Conservation (phyloP, 2,329 filamentous ascomycete species). For the Calonectria honghensis region DNA sequence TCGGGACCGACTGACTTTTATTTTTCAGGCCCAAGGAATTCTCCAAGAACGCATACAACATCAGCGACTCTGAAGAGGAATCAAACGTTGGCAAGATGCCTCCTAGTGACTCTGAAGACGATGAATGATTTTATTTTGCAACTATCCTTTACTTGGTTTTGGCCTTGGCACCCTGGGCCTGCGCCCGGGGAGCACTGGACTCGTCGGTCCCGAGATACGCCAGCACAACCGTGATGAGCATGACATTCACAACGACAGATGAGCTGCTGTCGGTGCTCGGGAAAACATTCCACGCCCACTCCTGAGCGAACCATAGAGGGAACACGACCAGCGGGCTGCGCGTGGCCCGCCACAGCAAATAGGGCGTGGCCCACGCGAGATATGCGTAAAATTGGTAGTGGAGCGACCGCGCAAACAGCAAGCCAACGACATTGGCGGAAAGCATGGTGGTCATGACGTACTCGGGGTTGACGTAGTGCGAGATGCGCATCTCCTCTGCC, state of each 20-base stretch:
- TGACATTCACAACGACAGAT: conserved; percentile 79
- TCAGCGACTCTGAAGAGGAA: conserved; percentile 84
- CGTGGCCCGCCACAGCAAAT: conserved; percentile 87
- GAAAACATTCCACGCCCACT: conserved; percentile 96
- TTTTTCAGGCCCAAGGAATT: conserved; percentile 85
- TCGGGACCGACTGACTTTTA: conserved; percentile 47
- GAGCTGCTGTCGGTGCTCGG: conserved; percentile 81
- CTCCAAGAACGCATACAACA: conserved; percentile 76
- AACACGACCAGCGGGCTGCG: conserved; percentile 81
- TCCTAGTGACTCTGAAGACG: conserved; percentile 85
- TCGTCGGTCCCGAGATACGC: conserved; percentile 75
- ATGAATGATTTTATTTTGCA: conserved; percentile 59
- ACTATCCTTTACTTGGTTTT: conserved; percentile 58
- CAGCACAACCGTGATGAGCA: conserved; percentile 80
- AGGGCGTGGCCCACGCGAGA: conserved; percentile 91
- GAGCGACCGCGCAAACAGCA: conserved; percentile 90
- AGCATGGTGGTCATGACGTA: conserved; percentile 87
- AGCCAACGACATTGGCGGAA: conserved; percentile 84
- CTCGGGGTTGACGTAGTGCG: conserved; percentile 77
- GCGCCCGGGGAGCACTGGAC: conserved; percentile 56
- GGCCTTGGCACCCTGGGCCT: conserved; percentile 47
- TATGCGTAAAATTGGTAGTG: conserved; percentile 98
- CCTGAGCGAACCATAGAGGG: conserved; percentile 84
- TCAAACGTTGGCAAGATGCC: conserved; percentile 91
- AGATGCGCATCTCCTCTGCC: conserved; percentile 74